Evolutionary conservation across 352 stramenopile genomes (phyloP), one percentile per base, ranked within the genome.

Genomic region (Globisporangium mamillatum): DNA sequence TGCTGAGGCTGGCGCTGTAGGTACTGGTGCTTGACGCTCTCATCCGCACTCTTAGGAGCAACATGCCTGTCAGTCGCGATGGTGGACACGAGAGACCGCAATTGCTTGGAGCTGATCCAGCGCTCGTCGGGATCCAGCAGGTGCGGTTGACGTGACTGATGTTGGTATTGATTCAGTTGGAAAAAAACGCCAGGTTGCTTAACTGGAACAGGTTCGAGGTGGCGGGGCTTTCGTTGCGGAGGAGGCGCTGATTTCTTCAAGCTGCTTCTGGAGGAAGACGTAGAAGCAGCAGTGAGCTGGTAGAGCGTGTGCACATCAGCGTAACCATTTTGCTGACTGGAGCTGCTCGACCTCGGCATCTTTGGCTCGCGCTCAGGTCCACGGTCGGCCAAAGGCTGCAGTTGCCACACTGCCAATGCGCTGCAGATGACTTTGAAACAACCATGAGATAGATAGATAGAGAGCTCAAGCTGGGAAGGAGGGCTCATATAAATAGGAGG

Each of bases 71-170:
- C 54, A 12, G 18, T 20, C 8, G 22, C 8, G 25, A 20, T 8
- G 6, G 27, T 44, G 18, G 55, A 60, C 9, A 61, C 55, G 4
- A 61, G 29, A 10, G 29, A 44, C 16, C 54, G 14, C 27, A 60
- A 20, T 32, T 60, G 54, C 54, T 60, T 60, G 54, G 54, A 60
- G 54, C 54, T 60, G 54, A 60, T 60, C 6, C 0, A 25, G 9
- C 20, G 29, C 55, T 46, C 18, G 14, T 61, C 55, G 10, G 20
- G 20, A n/a, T 61, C 55, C 8, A 61, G 20, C 29, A 61, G 24
- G 18, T 48, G 55, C 4, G 29, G 29, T 4, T 46, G 53, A 1
- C 24, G 50, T 12, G 34, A 10, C n/a, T 25, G 53, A 9, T 29
- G 4, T 14, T 18, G 38, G 12, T 18, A 46, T 14, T 46, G 38